phyloP scores from a whole-genome alignment of 495 filamentous ascomycete species.

The Filosporella fistucella region DNA sequence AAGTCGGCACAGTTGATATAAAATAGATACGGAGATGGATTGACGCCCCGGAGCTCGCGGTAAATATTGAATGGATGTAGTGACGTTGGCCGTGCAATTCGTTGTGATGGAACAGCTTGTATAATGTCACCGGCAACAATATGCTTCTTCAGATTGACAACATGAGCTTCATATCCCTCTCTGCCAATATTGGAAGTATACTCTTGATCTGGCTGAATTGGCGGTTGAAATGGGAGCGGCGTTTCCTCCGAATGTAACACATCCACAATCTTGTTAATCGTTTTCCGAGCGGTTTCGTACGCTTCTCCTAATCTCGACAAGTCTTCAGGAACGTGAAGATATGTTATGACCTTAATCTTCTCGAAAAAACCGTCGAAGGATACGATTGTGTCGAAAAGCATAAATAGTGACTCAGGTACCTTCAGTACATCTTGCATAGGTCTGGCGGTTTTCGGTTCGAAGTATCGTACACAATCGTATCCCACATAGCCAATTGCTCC shows the following conservation, averaged over 20 bases:
- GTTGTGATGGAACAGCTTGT: conserved; percentile 92
- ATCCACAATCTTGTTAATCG: conserved; percentile 60
- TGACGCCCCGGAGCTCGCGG: conserved; percentile 89
- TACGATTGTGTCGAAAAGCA: conserved; percentile 94
- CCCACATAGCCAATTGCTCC: conserved; percentile 95
- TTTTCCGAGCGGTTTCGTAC: conserved; percentile 61
- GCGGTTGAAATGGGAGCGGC: conserved; percentile 70
- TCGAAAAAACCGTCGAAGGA: conserved; percentile 95
- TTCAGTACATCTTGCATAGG: conserved; percentile 81
- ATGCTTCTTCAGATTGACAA: conserved; percentile 75
- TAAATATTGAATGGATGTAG: conserved; percentile 99
- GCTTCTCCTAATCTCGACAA: conserved; percentile 38
- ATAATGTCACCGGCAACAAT: conserved; percentile 92
- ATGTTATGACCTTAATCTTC: conserved; percentile 87
- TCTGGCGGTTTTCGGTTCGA: conserved; percentile 87
- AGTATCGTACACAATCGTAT: conserved; percentile 96
- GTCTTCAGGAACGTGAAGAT: conserved; percentile 63
- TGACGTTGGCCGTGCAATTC: conserved; percentile 80
- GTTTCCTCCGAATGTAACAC: conserved; percentile 67
- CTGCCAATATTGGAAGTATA: conserved; percentile 94
- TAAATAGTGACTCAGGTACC: conserved; percentile 92
- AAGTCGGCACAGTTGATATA: conserved; percentile 88
- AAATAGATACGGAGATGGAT: conserved; percentile 95
- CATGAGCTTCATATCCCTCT: conserved; percentile 82
- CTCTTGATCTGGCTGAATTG: conserved; percentile 65